These are phyloP conservation scores for Mycena capillaripes DNA, from an alignment of 768 basidiomycete species.

Conservation along the genomic window DNA sequence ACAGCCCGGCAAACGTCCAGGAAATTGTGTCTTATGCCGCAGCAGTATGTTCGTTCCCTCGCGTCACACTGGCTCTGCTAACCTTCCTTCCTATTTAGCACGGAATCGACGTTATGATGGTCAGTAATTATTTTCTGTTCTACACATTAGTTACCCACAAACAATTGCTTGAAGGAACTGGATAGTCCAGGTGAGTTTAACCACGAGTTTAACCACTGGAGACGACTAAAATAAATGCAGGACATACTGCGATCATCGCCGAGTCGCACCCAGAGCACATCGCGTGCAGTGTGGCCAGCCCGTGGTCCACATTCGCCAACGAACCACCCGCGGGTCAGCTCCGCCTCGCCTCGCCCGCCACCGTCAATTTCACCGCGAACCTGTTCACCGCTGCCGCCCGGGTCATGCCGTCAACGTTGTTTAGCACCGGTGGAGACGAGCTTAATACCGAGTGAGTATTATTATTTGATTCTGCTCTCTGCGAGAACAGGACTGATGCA, in stretches of 20 bases:
- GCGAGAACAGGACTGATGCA: neutral
- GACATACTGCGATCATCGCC: constrained; percentile 80
- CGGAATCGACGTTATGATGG: constrained; percentile 82
- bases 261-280: constrained; percentile 79
- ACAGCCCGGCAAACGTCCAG: constrained; percentile 67
- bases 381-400: constrained; percentile 68
- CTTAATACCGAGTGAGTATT: constrained; percentile 62
- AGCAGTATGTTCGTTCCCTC: constrained; percentile 63
- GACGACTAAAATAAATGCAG: no score
- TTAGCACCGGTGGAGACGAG: constrained; percentile 89
- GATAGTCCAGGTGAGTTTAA: no score
- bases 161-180: constrained; percentile 68
- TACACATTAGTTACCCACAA: constrained; percentile 54
- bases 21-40: constrained; percentile 76
- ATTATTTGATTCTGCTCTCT: neutral
- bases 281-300: constrained; percentile 71
- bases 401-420: constrained; percentile 69
- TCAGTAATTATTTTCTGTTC: constrained; percentile 46
- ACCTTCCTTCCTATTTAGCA: constrained; percentile 55
- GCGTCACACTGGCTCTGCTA: constrained; percentile 39
- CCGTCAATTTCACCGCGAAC: constrained; percentile 69
- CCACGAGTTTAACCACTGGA: no score
- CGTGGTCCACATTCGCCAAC: constrained; percentile 73
- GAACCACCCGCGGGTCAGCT: constrained; percentile 91
- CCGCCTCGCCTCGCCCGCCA: constrained; percentile 73